Evolutionary conservation across 352 stramenopile species (phyloP).

Genomic region (Achlya hypogyna): DNA sequence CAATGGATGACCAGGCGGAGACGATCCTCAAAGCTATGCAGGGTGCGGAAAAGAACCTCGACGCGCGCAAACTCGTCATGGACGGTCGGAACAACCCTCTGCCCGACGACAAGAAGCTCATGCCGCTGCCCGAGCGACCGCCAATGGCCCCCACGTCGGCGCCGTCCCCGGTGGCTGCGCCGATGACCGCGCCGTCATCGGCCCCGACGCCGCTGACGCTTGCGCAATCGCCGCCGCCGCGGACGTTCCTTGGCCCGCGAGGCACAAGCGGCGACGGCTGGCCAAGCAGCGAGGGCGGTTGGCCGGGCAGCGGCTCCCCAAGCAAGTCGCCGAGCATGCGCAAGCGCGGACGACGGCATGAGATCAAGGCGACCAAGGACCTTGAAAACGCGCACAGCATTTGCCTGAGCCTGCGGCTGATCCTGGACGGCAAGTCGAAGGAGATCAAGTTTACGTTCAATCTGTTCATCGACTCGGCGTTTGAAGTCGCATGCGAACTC

Average conservation of each 20-base stretch:
- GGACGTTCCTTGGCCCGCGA: not conserved
- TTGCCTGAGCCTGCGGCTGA: constrained; percentile 83
- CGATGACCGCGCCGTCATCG: not conserved
- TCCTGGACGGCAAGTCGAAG: constrained; percentile 88
- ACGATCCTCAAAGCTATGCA: not conserved
- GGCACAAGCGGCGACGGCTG: not conserved
- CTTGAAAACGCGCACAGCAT: constrained; percentile 76
- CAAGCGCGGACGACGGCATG: constrained; percentile 65
- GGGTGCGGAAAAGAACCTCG: constrained; percentile 9
- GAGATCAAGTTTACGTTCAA: constrained; percentile 96
- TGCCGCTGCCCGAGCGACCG: not conserved
- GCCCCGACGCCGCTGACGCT: not conserved
- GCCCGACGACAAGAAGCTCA: constrained; percentile 4
- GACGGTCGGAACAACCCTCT: constrained; percentile 11
- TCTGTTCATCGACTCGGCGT: constrained; percentile 88
- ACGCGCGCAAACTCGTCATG: constrained; percentile 4
- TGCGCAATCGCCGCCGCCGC: not conserved
- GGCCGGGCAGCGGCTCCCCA: constrained; percentile 1
- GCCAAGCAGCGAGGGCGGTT: constrained; percentile 14
- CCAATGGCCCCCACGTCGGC: no score
- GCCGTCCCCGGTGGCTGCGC: not conserved
- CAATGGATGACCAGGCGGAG: not conserved
- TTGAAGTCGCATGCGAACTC: constrained; percentile 93
- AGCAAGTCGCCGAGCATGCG: not conserved
- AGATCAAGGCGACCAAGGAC: constrained; percentile 76